Percentiles rank a stretch among this genome's conserved stretches.
phyloP scores from a whole-genome alignment of 2,329 filamentous ascomycete genomes.

The Didymella exigua region DNA sequence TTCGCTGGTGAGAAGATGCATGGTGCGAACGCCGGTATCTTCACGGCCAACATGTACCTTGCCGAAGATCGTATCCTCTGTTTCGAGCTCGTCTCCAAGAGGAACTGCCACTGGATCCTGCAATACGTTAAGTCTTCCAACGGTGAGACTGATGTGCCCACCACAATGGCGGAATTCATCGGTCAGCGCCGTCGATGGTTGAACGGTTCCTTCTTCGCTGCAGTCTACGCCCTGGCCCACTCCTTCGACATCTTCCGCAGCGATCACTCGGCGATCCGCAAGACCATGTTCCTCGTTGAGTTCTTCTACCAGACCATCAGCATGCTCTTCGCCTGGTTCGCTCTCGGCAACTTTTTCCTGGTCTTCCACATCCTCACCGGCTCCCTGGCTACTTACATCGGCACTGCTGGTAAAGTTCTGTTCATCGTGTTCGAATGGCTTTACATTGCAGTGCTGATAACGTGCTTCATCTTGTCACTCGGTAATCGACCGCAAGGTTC shows the following conservation, averaged over 20 bases:
- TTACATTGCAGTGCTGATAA: conserved; percentile 88
- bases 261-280: conserved; percentile 84
- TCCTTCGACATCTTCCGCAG: conserved; percentile 96
- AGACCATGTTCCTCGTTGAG: conserved; percentile 88
- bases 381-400: conserved; percentile 79
- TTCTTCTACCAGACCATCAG: conserved; percentile 93
- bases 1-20: conserved; percentile 97
- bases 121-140: conserved; percentile 98
- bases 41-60: conserved; percentile 99
- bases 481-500: conserved; percentile 95
- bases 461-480: conserved; percentile 92
- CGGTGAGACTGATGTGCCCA: conserved; percentile 96
- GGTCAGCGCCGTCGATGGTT: conserved; percentile 95
- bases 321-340: conserved; percentile 99
- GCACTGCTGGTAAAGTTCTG: conserved; percentile 76
- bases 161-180: conserved; percentile 91
- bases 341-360: conserved; percentile 97
- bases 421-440: conserved; percentile 95
- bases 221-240: conserved; percentile 91
- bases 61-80: conserved; percentile 98
- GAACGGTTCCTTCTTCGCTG: conserved; percentile 97
- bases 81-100: conserved; percentile 96
- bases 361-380: conserved; percentile 96
- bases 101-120: conserved; percentile 95
- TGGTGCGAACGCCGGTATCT: conserved; percentile 89